Conservation (phyloP, 1,139 yeast species). For the Scheffersomyces insectosa region DNA sequence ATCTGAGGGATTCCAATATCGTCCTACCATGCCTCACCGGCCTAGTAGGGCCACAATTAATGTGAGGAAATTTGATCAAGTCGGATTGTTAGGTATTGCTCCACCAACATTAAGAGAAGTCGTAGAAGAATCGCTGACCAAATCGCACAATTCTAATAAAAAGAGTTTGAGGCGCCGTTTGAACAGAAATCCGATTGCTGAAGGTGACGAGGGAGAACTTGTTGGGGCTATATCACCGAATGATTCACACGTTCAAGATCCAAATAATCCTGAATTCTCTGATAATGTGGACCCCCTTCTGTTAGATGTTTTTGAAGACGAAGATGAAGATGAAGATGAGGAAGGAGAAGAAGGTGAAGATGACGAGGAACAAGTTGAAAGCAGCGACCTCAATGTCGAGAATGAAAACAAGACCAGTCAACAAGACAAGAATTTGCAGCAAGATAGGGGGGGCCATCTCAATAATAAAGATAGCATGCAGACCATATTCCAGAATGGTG, state of each 20-base stretch:
- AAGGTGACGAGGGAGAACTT: constrained; percentile 1
- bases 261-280: no score
- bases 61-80: constrained; percentile 23
- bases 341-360: constrained; percentile 7
- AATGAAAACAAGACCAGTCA: no score
- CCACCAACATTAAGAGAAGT: constrained; percentile 25
- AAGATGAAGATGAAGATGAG: constrained; percentile 5
- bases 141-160: constrained; percentile 2
- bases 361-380: constrained; percentile 7
- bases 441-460: neutral
- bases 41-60: constrained; percentile 28
- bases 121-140: constrained; percentile 8
- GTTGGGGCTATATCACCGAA: neutral
- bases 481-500: constrained; percentile 1
- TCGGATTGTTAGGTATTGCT: constrained; percentile 42
- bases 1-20: constrained; percentile 8
- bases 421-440: no score
- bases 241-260: neutral
- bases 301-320: constrained; percentile 1
- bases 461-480: neutral
- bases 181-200: constrained; percentile 1
- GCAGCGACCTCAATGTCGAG: constrained; percentile 1
- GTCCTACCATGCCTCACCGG: constrained; percentile 8
- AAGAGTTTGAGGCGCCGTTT: constrained; percentile 12
- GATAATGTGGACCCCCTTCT: neutral